A percentile compares a stretch with the other conserved stretches of the same genome.
Evolutionary conservation across 2,329 filamentous ascomycete genomes (phyloP).

Genomic region (Beauveria varroae): DNA sequence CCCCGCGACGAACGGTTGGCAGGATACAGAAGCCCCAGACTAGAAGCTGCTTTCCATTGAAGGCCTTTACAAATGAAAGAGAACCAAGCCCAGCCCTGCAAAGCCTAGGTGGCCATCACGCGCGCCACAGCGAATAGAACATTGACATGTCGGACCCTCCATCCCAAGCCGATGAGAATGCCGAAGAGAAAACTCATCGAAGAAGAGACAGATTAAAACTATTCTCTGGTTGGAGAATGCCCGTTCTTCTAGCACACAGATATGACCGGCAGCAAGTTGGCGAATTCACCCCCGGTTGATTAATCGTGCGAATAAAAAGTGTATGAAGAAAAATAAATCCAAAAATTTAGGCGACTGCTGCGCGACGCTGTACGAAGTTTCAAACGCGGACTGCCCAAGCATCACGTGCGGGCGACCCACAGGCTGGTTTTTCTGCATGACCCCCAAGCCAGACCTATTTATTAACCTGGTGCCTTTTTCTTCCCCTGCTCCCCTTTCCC

Average conservation of each 20-base stretch:
- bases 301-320: slow-evolving; percentile 48
- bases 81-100: background rate
- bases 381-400: background rate
- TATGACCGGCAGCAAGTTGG: slow-evolving; percentile 51
- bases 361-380: background rate
- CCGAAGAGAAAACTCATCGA: slow-evolving; percentile 1
- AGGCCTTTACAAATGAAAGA: background rate
- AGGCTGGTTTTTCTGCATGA: background rate
- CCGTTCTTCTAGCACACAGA: slow-evolving; percentile 48
- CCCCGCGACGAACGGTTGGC: background rate
- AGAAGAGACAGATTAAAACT: background rate
- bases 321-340: slow-evolving; percentile 27
- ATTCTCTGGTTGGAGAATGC: slow-evolving; percentile 16
- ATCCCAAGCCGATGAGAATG: slow-evolving; percentile 11
- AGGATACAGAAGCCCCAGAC: background rate
- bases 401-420: slow-evolving; percentile 21
- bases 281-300: slow-evolving; percentile 49
- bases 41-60: background rate
- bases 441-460: background rate
- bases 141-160: slow-evolving; percentile 10
- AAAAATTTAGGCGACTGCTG: background rate
- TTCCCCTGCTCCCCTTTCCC: background rate
- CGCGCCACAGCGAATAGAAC: background rate
- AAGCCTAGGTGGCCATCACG: background rate
- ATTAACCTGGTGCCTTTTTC: background rate